These are phyloP conservation scores for Flaveria sonorensis DNA, from an alignment of 129 eudicot genomes.

Conservation along the genomic window DNA sequence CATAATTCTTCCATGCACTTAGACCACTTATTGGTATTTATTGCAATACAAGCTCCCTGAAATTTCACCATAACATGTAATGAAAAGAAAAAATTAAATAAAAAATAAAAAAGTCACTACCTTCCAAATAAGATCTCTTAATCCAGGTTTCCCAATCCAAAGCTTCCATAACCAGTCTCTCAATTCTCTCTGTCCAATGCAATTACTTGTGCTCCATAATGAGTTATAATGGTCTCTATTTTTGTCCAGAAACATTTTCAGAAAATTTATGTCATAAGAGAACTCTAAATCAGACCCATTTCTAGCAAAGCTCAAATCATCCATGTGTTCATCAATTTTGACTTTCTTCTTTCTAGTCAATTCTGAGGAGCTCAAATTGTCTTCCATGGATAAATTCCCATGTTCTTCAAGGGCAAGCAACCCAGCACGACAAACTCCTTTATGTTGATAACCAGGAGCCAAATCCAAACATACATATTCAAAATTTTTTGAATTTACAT, in stretches of 20 bases:
- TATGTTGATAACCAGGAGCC: conserved; percentile 99
- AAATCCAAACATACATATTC: conserved; percentile 90
- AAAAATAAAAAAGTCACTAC: conserved; percentile 40
- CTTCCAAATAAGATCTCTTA: conserved; percentile 89
- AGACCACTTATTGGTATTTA: conserved; percentile 77
- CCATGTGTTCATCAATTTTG: conserved; percentile 45
- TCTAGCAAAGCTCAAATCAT: conserved; percentile 32
- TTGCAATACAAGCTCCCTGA: conserved; percentile 93
- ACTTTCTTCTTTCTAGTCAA: conserved; percentile 58
- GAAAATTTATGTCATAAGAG: conserved; percentile 68
- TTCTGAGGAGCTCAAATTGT: conserved; percentile 37
- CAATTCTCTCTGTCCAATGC: conserved; percentile 88
- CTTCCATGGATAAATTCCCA: conserved; percentile 23
- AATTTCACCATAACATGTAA: conserved; percentile 19
- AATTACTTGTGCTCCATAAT: conserved; percentile 79
- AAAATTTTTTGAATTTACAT: conserved; percentile 79
- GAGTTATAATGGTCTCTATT: conserved; percentile 82
- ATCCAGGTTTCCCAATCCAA: conserved; percentile 73
- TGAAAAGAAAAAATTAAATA: neutral
- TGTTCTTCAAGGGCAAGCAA: conserved; percentile 77
- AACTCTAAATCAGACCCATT: conserved; percentile 47
- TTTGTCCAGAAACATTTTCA: conserved; percentile 71
- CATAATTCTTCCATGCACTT: conserved; percentile 66
- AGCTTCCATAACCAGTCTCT: conserved; percentile 95
- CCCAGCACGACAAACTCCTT: conserved; percentile 97